These are phyloP conservation scores for Cladosporium sp. DNA, from an alignment of 2,329 filamentous ascomycete genomes.

Conservation along the genomic window DNA sequence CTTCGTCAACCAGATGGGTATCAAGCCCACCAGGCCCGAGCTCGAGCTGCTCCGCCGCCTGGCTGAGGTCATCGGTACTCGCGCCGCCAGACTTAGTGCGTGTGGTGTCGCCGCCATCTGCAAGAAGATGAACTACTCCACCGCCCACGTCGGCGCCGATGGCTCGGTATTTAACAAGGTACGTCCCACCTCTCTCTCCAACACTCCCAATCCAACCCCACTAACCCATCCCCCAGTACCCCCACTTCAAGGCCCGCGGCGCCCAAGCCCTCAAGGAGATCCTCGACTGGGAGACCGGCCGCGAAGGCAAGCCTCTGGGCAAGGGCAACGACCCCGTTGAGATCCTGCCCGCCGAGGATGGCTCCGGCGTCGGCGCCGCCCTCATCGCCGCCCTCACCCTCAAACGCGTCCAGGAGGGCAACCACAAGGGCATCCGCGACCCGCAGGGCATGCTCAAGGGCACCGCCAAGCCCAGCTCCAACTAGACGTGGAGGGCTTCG, in stretches of 20 bases:
- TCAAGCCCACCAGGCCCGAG: slow-evolving; percentile 69
- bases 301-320: slow-evolving; percentile 54
- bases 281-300: slow-evolving; percentile 81
- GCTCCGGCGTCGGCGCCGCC: slow-evolving; percentile 92
- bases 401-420: slow-evolving; percentile 57
- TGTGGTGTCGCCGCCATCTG: slow-evolving; percentile 95
- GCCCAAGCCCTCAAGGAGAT: slow-evolving; percentile 90
- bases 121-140: slow-evolving; percentile 87
- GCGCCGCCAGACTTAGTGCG: slow-evolving; percentile 84
- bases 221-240: slow-evolving; percentile 53
- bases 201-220: not conserved
- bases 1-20: slow-evolving; percentile 69
- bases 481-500: slow-evolving; percentile 3
- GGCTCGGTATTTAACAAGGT: slow-evolving; percentile 94
- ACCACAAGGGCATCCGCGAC: slow-evolving; percentile 55
- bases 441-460: slow-evolving; percentile 38
- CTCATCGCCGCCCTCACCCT: slow-evolving; percentile 75
- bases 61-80: slow-evolving; percentile 90
- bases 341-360: slow-evolving; percentile 87
- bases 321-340: slow-evolving; percentile 71
- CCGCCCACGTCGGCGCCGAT: slow-evolving; percentile 92
- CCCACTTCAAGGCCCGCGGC: slow-evolving; percentile 91
- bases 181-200: not conserved
- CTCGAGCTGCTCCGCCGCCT: slow-evolving; percentile 84
- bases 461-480: slow-evolving; percentile 22